A percentile compares a stretch with the other conserved stretches of the same genome.
Evolutionary conservation across 108 stramenopile genomes (phyloP).

Genomic region (Bacterosira constricta): DNA sequence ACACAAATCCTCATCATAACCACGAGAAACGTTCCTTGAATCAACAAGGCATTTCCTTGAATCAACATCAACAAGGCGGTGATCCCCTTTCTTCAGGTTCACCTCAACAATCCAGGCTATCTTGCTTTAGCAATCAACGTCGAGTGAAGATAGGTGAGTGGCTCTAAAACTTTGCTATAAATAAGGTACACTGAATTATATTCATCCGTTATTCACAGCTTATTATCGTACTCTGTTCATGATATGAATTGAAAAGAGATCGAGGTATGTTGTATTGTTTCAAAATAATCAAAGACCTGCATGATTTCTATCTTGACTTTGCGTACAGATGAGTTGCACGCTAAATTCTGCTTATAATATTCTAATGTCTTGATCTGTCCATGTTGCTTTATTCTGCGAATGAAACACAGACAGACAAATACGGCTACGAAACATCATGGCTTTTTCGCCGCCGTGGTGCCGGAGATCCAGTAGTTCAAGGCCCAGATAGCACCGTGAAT

Average conservation of each 20-base stretch:
- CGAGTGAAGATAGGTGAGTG: constrained; percentile 2
- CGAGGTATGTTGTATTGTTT: no score
- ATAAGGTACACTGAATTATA: no score
- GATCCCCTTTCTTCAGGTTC: neutral
- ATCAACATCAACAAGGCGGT: neutral
- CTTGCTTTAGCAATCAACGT: neutral
- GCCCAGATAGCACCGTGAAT: neutral
- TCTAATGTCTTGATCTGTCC: neutral
- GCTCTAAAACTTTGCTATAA: no score
- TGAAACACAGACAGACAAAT: neutral
- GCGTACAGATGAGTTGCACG: neutral
- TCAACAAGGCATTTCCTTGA: no score
- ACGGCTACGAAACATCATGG: constrained; percentile 25
- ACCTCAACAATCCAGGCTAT: neutral
- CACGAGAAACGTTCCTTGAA: neutral
- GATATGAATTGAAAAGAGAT: no score
- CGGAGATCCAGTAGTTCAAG: neutral
- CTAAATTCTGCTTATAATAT: neutral
- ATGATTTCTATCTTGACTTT: no score
- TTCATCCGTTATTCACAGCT: no score
- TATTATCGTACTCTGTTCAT: no score
- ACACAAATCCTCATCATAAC: neutral
- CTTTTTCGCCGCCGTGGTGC: neutral
- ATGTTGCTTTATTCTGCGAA: neutral
- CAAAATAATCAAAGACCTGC: no score